Evolutionary conservation across 2,329 filamentous ascomycete genomes (phyloP), one percentile per base, ranked within the genome.

Genomic region (Pseudogymnoascus sp.): DNA sequence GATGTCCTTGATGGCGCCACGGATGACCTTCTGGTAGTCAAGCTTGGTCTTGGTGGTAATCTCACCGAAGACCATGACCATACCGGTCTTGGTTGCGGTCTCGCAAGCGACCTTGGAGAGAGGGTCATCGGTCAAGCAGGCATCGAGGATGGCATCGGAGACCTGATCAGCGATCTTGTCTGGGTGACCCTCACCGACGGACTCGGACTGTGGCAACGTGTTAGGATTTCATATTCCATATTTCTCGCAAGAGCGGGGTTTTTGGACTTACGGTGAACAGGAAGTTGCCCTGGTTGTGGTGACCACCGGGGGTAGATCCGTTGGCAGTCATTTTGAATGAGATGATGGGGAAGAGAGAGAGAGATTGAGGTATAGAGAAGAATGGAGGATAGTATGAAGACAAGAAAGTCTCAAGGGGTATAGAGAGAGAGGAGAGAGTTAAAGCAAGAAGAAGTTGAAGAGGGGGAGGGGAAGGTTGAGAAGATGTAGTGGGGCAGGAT

Each of bases 131-230:
- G 83, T 83, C 75, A 99, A 83, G 83, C 95, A 97, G 81, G 95
- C 95, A 84, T 99, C 95, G 82, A 99, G 93, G 75, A 99, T 86
- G 73, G 95, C 93, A 82, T 99, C 95, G 68, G 93, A 97, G 75
- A 97, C 91, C 83, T 99, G 95, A 78, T 99, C 95, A 78, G 90
- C 91, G 77, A 96, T 96, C 89, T 96, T 96, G 80, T 96, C 92
- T 74, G 92, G 91, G 82, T 96, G 92, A 71, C 90, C 90, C 81
- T 93, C 90, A 76, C 90, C 90, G 74, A 93, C 90, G 64, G 90
- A 93, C 80, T 95, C 90, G 78, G 90, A 95, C 85, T 87, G 67
- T 8, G 61, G 63, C 42, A 42, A 63, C 28, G 8, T 15, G 23
- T 28, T 59, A 71, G 63, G 69, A 67, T 60, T 61, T 36, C 11